Evolutionary conservation across 495 filamentous ascomycete species (phyloP), one percentile per base, ranked within the genome.

Genomic region (Lasiosphaeriaceae sp.): DNA sequence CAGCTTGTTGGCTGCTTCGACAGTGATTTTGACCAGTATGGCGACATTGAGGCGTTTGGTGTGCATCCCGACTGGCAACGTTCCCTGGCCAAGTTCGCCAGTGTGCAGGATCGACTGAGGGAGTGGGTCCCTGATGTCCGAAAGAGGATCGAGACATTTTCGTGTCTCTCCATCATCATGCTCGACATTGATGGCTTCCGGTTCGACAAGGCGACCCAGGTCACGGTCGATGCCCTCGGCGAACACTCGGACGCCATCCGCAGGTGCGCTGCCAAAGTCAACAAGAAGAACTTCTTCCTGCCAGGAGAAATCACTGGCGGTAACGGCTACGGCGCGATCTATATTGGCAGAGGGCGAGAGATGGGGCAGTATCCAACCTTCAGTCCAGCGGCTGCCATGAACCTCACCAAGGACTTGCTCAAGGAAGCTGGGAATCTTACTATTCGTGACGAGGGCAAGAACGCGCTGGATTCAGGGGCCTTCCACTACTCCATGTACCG

Each of bases 401-500:
- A 52, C 83, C 83, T 19, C 68, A 81, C 29, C 68, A 41, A 73
- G 34, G 85, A 81, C 1, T 77, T 81, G 1, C 74, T 83, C 46
- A 61, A 59, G 26, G 68, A 77, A 62, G 79, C 68, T 21, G 44
- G 34, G 19, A 50, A 48, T 45, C 47, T 45, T 31, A 47, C 55
- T 0, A 66, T 87, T 52, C 83, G 85, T 11, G 73, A 78, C 17
- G 48, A 71, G 49, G 78, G 76, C 16, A 66, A 82, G 23, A 74
- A 73, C 45, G 85, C 80, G 2, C 74, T 87, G 12, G 85, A 88
- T 63, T 80, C 72, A 79, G 74, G 26, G 78, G 78, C 43, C 83
- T 90, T 89, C 57, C 84, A 88, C 61, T 90, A 90, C 61, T 83
- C 86, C 1, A 70, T 82, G 11, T 90, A 90, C 61, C 82, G 86